Base-by-base conservation (phyloP, 2,329 filamentous ascomycete genomes). In the Didymella sp. region DNA sequence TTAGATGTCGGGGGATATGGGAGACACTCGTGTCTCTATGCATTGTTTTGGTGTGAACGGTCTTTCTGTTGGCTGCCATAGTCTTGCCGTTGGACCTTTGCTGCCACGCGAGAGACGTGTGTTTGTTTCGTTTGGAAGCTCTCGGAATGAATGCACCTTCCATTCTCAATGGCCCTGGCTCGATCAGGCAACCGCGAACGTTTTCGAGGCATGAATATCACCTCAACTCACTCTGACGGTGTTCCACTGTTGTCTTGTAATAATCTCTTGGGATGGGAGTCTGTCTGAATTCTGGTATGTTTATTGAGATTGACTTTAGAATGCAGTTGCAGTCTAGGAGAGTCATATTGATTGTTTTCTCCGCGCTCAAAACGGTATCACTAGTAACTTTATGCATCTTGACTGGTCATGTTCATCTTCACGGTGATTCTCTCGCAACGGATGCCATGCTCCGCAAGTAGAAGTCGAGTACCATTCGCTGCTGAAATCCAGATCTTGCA, bases 121-220 rank as follows among this genome's bases (percentile, higher is more conserved):
- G 45, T 40, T 25, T 44, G 46, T 56, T 33, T 56, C 25, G 13
- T 35, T 15, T 30, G 19, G n/a, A 33, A 45, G 41, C 40, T 50
- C 25, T 22, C 46, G 45, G 52, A 50, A 49, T 50, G 52, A 50
- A 49, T 50, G 45, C 33, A 11, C 33, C 17, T 40, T 56, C 46
- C 31, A 40, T 45, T 21, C 21, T 41, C 6, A 42, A 41, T 45
- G 25, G 19, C 31, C 33, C 30, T 31, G 31, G 38, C 38, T 55
- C 13, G 25, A 31, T 44, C 24, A 49, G 41, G 31, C 31, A 17
- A 33, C 21, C 22, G 31, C 28, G 21, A 27, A 40, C 40, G 31
- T 50, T 15, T 31, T 19, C 17, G 33, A 22, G 27, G 40, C 27
- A 25, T 15, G 24, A 17, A 21, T 28, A 24, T 28, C 17, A 21